A percentile compares a stretch with the other conserved stretches of the same genome.
These are phyloP conservation scores for Aureobasidium subglaciale DNA, from an alignment of 2,329 filamentous ascomycete genomes.

Conservation along the genomic window DNA sequence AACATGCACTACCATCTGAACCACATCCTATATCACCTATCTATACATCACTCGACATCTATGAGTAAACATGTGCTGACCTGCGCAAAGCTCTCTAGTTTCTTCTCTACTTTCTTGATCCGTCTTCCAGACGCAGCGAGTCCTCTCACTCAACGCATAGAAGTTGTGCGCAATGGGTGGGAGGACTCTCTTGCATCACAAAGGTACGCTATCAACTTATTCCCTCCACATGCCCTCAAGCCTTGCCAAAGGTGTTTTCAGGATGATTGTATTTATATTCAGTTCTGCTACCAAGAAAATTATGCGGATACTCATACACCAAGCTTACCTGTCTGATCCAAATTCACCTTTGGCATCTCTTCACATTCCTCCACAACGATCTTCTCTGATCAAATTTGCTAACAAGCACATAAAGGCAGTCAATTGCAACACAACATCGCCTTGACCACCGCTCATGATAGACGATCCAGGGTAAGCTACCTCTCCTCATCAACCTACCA, in stretches of 20 bases:
- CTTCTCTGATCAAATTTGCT: neutral
- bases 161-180: neutral
- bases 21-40: constrained; percentile 11
- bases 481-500: neutral
- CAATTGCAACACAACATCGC: no score
- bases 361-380: neutral
- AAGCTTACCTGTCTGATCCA: constrained; percentile 33
- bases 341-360: constrained; percentile 10
- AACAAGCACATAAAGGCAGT: constrained; percentile 4
- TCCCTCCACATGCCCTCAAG: neutral
- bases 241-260: constrained; percentile 18
- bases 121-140: neutral
- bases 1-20: constrained; percentile 38
- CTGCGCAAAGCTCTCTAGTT: constrained; percentile 6
- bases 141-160: neutral
- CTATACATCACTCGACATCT: neutral
- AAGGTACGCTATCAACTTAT: constrained; percentile 18
- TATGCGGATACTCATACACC: constrained; percentile 31
- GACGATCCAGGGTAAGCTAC: constrained; percentile 20
- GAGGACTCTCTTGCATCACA: neutral
- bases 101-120: neutral
- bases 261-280: constrained; percentile 35
- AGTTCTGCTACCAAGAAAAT: constrained; percentile 34
- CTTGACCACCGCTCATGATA: no score
- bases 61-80: neutral